Base-by-base conservation (phyloP, 768 basidiomycete species). In the Macrolepiota fuliginosa region DNA sequence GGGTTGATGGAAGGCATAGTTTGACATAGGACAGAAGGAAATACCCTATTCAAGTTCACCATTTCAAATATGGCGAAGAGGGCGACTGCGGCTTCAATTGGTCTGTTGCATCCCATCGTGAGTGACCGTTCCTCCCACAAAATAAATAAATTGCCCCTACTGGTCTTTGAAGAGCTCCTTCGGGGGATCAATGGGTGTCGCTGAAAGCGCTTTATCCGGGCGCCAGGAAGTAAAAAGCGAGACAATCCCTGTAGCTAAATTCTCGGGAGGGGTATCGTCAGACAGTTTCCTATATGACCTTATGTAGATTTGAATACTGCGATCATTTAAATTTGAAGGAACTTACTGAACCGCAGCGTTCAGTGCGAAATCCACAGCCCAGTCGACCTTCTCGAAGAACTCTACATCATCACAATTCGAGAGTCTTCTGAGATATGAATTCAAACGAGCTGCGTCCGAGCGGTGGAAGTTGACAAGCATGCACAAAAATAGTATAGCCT, bases 381-480 rank as follows among this genome's bases (percentile, higher is more conserved):
- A 84, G 59, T 81, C 83, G 32, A 88, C 76, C 67, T 81, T 86
- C 24, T 73, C 72, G 81, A 89, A 81, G 1, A 88, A 66, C 10
- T 77, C 79, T 5, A 73, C 71, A 62, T 89, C 84, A 3, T 71
- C 65, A 0, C 77, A 79, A 32, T 79, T 77, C 37, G 73, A 73
- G 29, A 90, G 82, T 25, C 76, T 74, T 25, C 80, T 80, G 9
- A 89, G 75, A 67, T 88, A 90, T 0, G 83, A 83, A 69, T 91
- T 91, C 40, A 88, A 78, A 64, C 81, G 87, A 10, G 86, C 83
- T 10, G 86, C 87, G 67, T 89, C 88, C 0, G 87, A 87, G 66
- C 85, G 88, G 69, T 90, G 89, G 68, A 85, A 91, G 66, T 88
- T 89, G 56, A 84, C 84, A 1, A 91, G 79, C 36, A 89, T 71